Conservation (phyloP, 129 eudicot genomes). For the Lactuca sativa region DNA sequence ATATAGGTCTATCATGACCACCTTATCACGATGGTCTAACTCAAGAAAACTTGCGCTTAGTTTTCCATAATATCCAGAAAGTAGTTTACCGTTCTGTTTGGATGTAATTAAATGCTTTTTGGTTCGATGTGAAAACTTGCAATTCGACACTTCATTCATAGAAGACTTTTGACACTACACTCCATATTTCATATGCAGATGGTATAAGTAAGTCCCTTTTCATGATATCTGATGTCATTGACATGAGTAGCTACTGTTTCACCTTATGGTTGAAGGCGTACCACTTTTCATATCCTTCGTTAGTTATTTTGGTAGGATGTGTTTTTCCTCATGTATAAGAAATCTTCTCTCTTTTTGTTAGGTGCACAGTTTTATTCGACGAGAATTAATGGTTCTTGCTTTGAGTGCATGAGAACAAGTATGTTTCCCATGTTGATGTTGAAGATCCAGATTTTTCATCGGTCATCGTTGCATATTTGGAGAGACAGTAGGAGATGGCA, state of each 20-base stretch:
- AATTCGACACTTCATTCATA: slow-evolving; percentile 4
- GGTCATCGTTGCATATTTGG: too few relatives aligned
- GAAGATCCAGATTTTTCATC: too few relatives aligned
- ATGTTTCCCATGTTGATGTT: not conserved
- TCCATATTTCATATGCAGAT: not conserved
- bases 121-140: slow-evolving; percentile 6
- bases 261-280: not conserved
- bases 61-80: too few relatives aligned
- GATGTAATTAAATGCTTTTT: not conserved
- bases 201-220: not conserved
- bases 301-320: not conserved
- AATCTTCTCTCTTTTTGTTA: too few relatives aligned
- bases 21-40: not conserved
- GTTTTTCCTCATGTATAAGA: too few relatives aligned
- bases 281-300: not conserved
- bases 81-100: too few relatives aligned
- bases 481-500: too few relatives aligned
- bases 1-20: slow-evolving; percentile 2
- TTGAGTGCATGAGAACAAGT: not conserved
- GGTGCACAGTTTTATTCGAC: too few relatives aligned
- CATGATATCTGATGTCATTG: not conserved
- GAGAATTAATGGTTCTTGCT: too few relatives aligned
- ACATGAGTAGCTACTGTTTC: not conserved
- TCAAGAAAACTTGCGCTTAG: too few relatives aligned
- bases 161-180: not conserved